Evolutionary conservation across 495 filamentous ascomycete genomes (phyloP), one percentile per base, ranked within the genome.

Genomic region (Parathielavia appendiculata): DNA sequence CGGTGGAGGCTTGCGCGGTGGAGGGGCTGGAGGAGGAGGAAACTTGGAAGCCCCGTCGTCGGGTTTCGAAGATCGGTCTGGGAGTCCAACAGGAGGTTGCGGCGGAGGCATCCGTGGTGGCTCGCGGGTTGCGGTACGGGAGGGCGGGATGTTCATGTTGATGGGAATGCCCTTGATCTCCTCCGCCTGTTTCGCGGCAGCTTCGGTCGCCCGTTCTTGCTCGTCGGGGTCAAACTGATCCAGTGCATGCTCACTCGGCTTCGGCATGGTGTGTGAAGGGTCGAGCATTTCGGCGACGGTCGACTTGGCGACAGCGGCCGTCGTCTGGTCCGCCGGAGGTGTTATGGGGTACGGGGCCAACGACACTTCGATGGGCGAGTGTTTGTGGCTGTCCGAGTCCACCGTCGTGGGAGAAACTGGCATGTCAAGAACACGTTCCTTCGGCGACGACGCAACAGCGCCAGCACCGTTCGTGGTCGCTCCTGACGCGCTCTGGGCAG

Each of bases 1-100:
- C 34, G 92, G 92, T 8, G 92, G 91, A 22, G 86, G 79, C 71
- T 93, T 96, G 56, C 91, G 83, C 54, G 78, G 80, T 11, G 85
- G 83, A 11, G 83, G 78, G 19, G 82, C 78, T 17, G 71, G 68
- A 8, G 76, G 73, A 0, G 72, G 66, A 30, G 76, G 75, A 50
- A 80, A 78, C 39, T 76, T 69, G 9, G 73, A 65, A 26, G 72
- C 66, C 10, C 73, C 74, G 14, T 79, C 75, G 47, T 79, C 76
- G 19, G 77, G 62, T n/a, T 72, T 69, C 2, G 73, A 62, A 12
- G 77, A 60, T 60, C 76, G 63, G 60, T 75, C 67, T 62, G 77
- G 68, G 65, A 73, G 59, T 67, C 58, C 57, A 49, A 69, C 66
- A 30, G 76, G 72, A 17, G 72, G 68, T 22, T 69, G 71, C 46